Conservation (phyloP, 2,329 filamentous ascomycete genomes). For the Penicillium sp. region DNA sequence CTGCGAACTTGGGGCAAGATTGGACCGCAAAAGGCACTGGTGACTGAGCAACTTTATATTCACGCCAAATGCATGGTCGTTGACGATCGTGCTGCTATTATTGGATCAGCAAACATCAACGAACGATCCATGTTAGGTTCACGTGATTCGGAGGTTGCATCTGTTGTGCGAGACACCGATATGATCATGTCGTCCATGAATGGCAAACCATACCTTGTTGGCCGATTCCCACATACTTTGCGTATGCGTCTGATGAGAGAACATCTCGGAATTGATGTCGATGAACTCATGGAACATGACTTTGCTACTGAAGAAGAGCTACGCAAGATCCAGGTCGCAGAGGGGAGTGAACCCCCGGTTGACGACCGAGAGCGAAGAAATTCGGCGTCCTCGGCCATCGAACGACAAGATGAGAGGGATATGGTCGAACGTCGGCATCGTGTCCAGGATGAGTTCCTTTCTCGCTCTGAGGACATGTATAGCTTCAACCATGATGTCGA, state of each 20-base stretch:
- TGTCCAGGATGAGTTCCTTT: conserved; percentile 56
- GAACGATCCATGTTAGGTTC: conserved; percentile 92
- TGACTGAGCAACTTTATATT: conserved; percentile 96
- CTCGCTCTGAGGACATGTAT: conserved; percentile 54
- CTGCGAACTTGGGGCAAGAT: conserved; percentile 90
- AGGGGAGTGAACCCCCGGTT: conserved; percentile 37
- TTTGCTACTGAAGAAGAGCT: conserved; percentile 64
- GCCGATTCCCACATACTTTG: conserved; percentile 86
- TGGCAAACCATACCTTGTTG: conserved; percentile 82
- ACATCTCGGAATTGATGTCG: conserved; percentile 92
- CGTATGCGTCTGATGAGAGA: conserved; percentile 94
- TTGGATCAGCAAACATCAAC: conserved; percentile 98
- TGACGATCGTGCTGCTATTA: conserved; percentile 87
- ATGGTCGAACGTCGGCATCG: conserved; percentile 44
- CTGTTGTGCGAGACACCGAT: conserved; percentile 86
- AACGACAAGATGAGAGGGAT: conserved; percentile 43
- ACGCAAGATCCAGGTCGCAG: conserved; percentile 58
- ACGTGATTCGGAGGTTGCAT: conserved; percentile 87
- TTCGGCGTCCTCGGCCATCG: conserved; percentile 32
- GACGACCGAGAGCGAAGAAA: conserved; percentile 24
- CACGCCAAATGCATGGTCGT: conserved; percentile 97
- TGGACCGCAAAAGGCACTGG: conserved; percentile 73
- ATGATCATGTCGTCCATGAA: conserved; percentile 92
- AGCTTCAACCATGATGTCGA: conserved; percentile 77
- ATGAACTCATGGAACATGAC: conserved; percentile 81